Percentiles rank a stretch among this genome's conserved stretches.
Evolutionary conservation across 2,329 filamentous ascomycete genomes (phyloP).

Genomic region (Verticillium longisporum): DNA sequence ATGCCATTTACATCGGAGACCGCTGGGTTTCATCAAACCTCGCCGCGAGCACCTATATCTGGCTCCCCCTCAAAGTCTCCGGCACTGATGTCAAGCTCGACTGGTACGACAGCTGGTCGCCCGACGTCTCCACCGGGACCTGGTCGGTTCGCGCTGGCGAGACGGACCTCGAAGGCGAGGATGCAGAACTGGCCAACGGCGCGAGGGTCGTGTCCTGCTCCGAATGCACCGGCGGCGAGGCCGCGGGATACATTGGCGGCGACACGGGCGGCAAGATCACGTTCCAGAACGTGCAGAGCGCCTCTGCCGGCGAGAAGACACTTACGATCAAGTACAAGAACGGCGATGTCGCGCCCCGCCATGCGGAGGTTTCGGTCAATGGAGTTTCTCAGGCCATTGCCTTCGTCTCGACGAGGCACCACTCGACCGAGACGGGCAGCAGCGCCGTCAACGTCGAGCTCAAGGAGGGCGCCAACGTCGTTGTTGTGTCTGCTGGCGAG

Average conservation of each 20-base stretch:
- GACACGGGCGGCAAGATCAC: constrained; percentile 35
- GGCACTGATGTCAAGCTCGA: constrained; percentile 43
- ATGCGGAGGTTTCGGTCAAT: constrained; percentile 50
- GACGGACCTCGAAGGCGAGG: constrained; percentile 45
- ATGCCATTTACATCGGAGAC: constrained; percentile 58
- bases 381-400: constrained; percentile 42
- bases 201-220: constrained; percentile 40
- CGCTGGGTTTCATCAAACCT: constrained; percentile 58
- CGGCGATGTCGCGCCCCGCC: constrained; percentile 44
- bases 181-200: constrained; percentile 32
- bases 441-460: constrained; percentile 41
- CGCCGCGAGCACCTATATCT: constrained; percentile 54
- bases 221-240: constrained; percentile 39
- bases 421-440: constrained; percentile 27
- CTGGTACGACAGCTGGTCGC: constrained; percentile 49
- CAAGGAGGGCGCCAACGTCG: constrained; percentile 39
- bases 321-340: constrained; percentile 50
- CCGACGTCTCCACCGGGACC: constrained; percentile 33
- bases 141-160: constrained; percentile 38
- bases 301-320: constrained; percentile 37
- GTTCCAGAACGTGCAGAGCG: constrained; percentile 36
- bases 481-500: constrained; percentile 36
- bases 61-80: constrained; percentile 51
- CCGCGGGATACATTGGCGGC: constrained; percentile 51
- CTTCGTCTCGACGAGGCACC: constrained; percentile 43